phyloP scores from a whole-genome alignment of 2,329 filamentous ascomycete genomes.

The Penicillium sp. region DNA sequence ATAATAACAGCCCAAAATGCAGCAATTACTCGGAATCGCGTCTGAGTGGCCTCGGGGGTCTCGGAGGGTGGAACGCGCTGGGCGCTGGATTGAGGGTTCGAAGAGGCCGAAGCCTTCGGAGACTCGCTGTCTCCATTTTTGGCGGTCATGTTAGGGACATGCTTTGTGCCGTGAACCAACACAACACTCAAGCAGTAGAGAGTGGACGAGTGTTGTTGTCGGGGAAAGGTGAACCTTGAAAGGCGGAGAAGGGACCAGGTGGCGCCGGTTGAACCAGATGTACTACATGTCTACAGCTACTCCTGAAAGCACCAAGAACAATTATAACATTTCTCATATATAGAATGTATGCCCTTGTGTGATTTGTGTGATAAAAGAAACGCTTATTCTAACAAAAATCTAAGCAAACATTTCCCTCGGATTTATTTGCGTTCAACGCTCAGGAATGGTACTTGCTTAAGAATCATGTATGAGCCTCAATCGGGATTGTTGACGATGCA shows the following conservation, averaged over 20 bases:
- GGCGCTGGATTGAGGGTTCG: slow-evolving; percentile 19
- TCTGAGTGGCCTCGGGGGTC: slow-evolving; percentile 65
- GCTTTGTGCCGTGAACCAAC: slow-evolving; percentile 23
- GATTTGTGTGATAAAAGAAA: not conserved
- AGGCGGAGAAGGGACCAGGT: slow-evolving; percentile 23
- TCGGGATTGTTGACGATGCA: not conserved
- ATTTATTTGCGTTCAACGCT: not conserved
- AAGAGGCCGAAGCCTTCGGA: slow-evolving; percentile 20
- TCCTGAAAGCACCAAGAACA: not conserved
- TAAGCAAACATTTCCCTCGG: too few relatives aligned
- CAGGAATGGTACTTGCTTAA: not conserved
- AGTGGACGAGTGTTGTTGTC: slow-evolving; percentile 12
- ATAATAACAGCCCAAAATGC: slow-evolving; percentile 91
- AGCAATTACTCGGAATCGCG: slow-evolving; percentile 72
- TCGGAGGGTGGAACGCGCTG: slow-evolving; percentile 70
- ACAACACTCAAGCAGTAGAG: slow-evolving; percentile 2
- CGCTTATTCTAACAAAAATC: too few relatives aligned
- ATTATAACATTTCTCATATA: not conserved
- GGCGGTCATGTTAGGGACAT: slow-evolving; percentile 37
- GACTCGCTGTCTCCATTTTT: slow-evolving; percentile 35
- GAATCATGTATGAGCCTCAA: not conserved
- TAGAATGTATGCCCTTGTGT: not conserved
- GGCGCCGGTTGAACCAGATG: not conserved
- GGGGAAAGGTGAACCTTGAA: slow-evolving; percentile 10
- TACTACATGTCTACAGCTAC: not conserved